These are phyloP conservation scores for Pochonia chlamydosporia DNA, from an alignment of 2,329 filamentous ascomycete species.

Conservation along the genomic window DNA sequence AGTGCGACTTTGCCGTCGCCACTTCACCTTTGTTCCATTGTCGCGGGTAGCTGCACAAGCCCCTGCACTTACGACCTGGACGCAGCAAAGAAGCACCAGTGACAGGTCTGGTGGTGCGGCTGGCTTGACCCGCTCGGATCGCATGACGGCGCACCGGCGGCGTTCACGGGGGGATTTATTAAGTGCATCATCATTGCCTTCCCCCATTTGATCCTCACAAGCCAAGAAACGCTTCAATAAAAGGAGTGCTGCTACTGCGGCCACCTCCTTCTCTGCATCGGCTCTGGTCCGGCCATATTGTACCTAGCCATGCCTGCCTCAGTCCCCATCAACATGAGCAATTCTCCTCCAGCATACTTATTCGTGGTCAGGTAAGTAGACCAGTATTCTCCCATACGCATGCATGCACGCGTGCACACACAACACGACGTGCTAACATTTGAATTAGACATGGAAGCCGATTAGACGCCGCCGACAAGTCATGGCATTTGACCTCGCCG, in stretches of 20 bases:
- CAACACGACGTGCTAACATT: not conserved
- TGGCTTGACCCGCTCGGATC: not conserved
- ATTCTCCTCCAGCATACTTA: slow-evolving; percentile 31
- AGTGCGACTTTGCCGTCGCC: not conserved
- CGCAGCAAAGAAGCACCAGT: too few species aligned
- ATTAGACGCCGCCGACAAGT: slow-evolving; percentile 88
- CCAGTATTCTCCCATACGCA: too few species aligned
- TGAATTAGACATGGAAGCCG: slow-evolving; percentile 74
- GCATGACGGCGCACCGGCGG: slow-evolving; percentile 1
- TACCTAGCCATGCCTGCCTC: not conserved
- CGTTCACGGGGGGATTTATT: not conserved
- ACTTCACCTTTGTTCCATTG: not conserved
- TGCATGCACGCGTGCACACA: too few species aligned
- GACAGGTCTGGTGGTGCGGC: too few species aligned
- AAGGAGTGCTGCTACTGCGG: not conserved
- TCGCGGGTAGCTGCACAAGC: not conserved
- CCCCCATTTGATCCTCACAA: not conserved
- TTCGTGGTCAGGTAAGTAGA: slow-evolving; percentile 36
- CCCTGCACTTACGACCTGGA: too few species aligned
- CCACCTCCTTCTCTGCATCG: not conserved
- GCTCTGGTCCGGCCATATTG: not conserved
- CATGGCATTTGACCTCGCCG: slow-evolving; percentile 89
- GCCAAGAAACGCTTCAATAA: not conserved
- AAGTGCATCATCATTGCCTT: not conserved
- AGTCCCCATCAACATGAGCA: slow-evolving; percentile 7